Conservation (phyloP, 2,329 filamentous ascomycete species). For the Xylaria sp. region DNA sequence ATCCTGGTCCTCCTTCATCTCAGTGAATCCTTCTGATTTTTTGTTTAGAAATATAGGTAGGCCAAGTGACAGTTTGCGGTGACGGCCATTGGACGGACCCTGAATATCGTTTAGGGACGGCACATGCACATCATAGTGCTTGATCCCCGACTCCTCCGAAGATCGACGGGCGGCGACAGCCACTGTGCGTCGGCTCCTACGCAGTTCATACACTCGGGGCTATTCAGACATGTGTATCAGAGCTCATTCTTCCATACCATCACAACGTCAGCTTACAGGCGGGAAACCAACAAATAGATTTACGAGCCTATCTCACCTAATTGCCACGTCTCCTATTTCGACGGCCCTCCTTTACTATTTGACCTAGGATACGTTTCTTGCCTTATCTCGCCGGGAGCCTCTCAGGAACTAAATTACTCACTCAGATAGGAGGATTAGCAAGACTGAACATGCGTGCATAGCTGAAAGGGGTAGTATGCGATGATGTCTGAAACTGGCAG, state of each 20-base stretch:
- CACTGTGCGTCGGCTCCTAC: neutral
- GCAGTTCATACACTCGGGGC: neutral
- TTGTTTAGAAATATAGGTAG: neutral
- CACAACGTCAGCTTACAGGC: conserved; percentile 33
- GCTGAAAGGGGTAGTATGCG: neutral
- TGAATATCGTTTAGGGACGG: neutral
- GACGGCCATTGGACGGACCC: neutral
- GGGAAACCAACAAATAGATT: conserved; percentile 9
- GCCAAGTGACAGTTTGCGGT: neutral
- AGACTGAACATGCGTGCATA: neutral
- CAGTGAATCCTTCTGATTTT: neutral
- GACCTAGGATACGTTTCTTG: conserved; percentile 5
- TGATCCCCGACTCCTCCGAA: neutral
- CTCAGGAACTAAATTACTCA: neutral
- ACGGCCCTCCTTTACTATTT: conserved; percentile 9
- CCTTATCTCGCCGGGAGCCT: neutral
- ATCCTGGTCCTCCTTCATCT: neutral
- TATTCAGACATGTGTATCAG: neutral
- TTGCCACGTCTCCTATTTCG: neutral
- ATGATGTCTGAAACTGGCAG: neutral
- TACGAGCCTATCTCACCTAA: conserved; percentile 10
- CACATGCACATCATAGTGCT: neutral
- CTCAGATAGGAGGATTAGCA: neutral
- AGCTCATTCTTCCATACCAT: neutral
- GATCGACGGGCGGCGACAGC: neutral